Evolutionary conservation across 169 alveolate species (phyloP).

Genomic region (Sarcocystis neurona): DNA sequence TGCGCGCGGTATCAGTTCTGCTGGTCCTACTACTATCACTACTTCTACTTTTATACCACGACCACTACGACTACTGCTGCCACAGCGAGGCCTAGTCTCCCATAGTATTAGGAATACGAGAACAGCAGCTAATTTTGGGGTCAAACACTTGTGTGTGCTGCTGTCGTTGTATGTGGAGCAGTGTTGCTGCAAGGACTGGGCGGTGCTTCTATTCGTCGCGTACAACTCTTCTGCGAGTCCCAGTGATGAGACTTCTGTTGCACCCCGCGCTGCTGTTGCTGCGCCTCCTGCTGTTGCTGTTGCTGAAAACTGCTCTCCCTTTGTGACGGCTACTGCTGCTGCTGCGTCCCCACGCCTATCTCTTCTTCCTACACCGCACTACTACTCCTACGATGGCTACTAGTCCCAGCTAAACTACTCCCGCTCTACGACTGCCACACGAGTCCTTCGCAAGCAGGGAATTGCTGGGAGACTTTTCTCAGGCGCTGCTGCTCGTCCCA

Average conservation of each 20-base stretch:
- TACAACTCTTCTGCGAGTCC: not conserved
- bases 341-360: constrained; percentile 27
- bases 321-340: constrained; percentile 60
- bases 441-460: too few species aligned
- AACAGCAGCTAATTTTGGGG: constrained; percentile 39
- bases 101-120: constrained; percentile 22
- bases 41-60: too few species aligned
- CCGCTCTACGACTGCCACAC: constrained; percentile 29
- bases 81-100: too few species aligned
- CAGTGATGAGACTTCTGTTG: not conserved
- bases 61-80: too few species aligned
- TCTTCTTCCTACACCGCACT: constrained; percentile 46
- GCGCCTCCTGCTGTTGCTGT: not conserved
- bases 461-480: too few species aligned
- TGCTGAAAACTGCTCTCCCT: constrained; percentile 48
- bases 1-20: too few species aligned
- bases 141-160: not conserved
- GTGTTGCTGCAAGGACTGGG: not conserved
- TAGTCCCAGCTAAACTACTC: constrained; percentile 19
- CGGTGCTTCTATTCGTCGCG: not conserved
- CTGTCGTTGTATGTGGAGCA: not conserved
- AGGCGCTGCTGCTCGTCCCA: too few species aligned
- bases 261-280: not conserved
- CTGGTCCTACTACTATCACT: too few species aligned
- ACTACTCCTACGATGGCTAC: constrained; percentile 6